phyloP scores from a whole-genome alignment of 495 filamentous ascomycete genomes.

The Lasiosphaeris hirsuta region DNA sequence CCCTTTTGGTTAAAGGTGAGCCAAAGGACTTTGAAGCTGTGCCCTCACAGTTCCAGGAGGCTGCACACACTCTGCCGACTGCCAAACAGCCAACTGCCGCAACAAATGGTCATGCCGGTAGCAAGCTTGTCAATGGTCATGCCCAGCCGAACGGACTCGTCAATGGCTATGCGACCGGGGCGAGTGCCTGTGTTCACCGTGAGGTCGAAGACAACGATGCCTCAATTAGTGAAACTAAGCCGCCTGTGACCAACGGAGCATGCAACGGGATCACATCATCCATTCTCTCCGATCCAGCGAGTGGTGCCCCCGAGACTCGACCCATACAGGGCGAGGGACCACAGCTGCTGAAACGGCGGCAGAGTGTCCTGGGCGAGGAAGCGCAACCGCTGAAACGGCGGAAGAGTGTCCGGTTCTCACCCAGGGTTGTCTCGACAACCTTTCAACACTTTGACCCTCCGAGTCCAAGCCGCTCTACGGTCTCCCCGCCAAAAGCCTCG shows the following conservation, averaged over 20 bases:
- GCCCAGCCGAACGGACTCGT: background rate
- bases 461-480: conserved; percentile 25
- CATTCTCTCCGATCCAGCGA: background rate
- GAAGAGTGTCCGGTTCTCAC: conserved; percentile 65
- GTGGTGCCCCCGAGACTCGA: conserved; percentile 2
- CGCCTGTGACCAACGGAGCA: background rate
- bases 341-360: conserved; percentile 32
- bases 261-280: conserved; percentile 7
- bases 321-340: background rate
- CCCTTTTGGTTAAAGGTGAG: background rate
- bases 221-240: background rate
- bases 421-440: conserved; percentile 55
- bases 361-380: background rate
- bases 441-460: conserved; percentile 49
- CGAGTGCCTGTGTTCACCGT: conserved; percentile 19
- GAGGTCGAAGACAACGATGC: background rate
- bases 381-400: conserved; percentile 31
- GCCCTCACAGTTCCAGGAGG: background rate
- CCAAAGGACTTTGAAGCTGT: background rate
- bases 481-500: background rate
- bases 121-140: background rate
- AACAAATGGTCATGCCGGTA: background rate
- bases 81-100: background rate
- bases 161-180: conserved; percentile 11
- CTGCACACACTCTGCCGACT: background rate